Evolutionary conservation across 2,329 filamentous ascomycete genomes (phyloP).

Genomic region (Arthrobotrys conoides): DNA sequence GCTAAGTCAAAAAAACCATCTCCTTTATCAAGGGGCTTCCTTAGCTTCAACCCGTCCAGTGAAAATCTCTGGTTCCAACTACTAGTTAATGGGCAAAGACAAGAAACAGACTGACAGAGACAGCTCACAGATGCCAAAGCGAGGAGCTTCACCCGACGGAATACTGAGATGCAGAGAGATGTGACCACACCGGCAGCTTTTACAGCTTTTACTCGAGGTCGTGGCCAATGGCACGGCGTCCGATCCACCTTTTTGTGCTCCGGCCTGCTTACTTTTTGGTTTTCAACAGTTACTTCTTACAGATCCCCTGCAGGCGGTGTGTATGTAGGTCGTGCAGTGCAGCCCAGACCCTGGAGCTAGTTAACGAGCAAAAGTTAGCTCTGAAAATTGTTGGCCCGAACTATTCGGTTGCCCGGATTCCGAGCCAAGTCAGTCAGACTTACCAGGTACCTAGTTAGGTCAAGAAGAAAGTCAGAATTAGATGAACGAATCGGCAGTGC

Average conservation of each 20-base stretch:
- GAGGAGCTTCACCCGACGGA: conserved; percentile 44
- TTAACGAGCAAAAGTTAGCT: background rate
- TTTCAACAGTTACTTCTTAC: background rate
- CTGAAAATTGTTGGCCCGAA: conserved; percentile 7
- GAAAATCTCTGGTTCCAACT: too few species aligned
- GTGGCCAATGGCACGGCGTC: conserved; percentile 14
- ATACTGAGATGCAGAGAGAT: conserved; percentile 23
- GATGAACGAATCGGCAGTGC: background rate
- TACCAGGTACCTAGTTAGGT: background rate
- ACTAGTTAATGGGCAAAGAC: background rate
- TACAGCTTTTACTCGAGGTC: background rate
- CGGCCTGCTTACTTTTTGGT: background rate
- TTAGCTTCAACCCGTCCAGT: background rate
- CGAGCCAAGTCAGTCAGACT: background rate
- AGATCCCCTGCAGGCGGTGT: background rate
- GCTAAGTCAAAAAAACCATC: background rate
- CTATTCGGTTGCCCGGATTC: conserved; percentile 23
- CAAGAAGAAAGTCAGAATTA: background rate
- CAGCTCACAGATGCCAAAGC: conserved; percentile 46
- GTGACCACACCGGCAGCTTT: conserved; percentile 23
- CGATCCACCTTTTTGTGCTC: conserved; percentile 21
- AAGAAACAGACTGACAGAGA: background rate
- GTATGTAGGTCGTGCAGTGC: background rate
- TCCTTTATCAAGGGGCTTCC: conserved; percentile 2
- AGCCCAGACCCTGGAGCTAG: background rate